Evolutionary conservation across 352 stramenopile genomes (phyloP), one percentile per base, ranked within the genome.

Genomic region (Phytophthora uliginosa): DNA sequence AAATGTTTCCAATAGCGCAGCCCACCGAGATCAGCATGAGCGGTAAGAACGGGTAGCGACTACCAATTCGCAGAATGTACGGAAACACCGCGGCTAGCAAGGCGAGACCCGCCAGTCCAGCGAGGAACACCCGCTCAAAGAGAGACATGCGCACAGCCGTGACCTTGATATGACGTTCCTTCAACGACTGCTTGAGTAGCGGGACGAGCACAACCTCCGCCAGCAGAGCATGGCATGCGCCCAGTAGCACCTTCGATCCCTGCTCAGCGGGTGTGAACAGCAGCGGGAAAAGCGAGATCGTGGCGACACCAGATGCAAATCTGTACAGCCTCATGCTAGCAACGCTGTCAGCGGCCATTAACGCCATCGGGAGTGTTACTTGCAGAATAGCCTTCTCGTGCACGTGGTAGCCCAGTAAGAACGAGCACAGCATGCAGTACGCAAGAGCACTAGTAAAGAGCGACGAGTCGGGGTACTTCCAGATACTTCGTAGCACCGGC

Each of bases 331-430:
- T 78, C 78, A 94, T 95, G 62, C 94, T 91, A 38, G 88, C 81
- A 34, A 92, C 89, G 73, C 85, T 94, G 53, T 96, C 85, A 53
- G 82, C 78, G 22, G 86, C 79, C 66, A 96, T 79, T 33, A 97
- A 76, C 2, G 77, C 88, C 22, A 96, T 69, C 0, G 89, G 89
- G 8, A 96, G 66, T 20, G 83, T 86, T n/a, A 94, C 89, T 54
- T 95, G 88, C 8, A 99, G 83, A 54, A 99, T 98, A 9, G 98
- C 97, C 81, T 99, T 99, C 87, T 99, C 98, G 73, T 99, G 98
- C n/a, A 99, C 98, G 82, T 99, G 98, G 74, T 98, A 99, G 22
- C 97, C 97, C 24, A 99, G 73, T 78, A 99, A 92, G 84, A 99
- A 99, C 10, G 94, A 91, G 65, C 90, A 98, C 51, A 99, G 83